Base-by-base conservation (phyloP, 768 basidiomycete genomes). In the Boletus edulis region DNA sequence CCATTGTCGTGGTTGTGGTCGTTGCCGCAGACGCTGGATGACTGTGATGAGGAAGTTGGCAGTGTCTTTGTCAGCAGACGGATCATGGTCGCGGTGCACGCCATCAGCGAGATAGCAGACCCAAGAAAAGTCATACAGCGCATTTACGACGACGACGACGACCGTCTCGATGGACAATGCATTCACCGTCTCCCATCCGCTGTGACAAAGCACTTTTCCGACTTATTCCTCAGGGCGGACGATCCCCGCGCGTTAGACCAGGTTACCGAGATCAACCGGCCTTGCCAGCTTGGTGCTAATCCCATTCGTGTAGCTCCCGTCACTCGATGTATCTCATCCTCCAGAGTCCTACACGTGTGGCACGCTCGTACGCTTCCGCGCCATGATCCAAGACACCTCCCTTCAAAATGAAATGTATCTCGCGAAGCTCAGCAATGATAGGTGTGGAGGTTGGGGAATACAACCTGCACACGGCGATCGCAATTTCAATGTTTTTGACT, bases 371-470 rank as follows among this genome's bases (percentile, higher is more conserved):
- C 76, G 80, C 18, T 91, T 92, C 67, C 79, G 82, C 32, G 86
- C 80, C 24, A 89, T 92, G 86, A 76, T 92, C 31, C 91, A 94
- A 67, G 91, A 92, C 64, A 91, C 89, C 3, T 89, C 89, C 3
- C 65, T 80, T 17, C 83, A 86, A 6, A 80, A 82, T 0, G 87
- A 91, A 65, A 75, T 94, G 58, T 93, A 93, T 68, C 73, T 89
- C 40, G 78, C 83, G 3, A 75, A 65, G 40, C 68, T 74, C 24
- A 52, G 64, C 41, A 67, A 73, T 35, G 76, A 74, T 2, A 64
- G 63, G 41, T 82, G 79, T 52, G 89, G 87, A 27, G 91, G 90
- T n/a, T 92, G 91, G 91, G 90, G 88, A 7, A 70, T 88, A 53
- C 24, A 68, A 62, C 46, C 78, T 75, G 18, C 65, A 59, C 46